A percentile compares a stretch with the other conserved stretches of the same genome.
Conservation (phyloP, 352 stramenopile genomes). For the Phytophthora aleatoria region DNA sequence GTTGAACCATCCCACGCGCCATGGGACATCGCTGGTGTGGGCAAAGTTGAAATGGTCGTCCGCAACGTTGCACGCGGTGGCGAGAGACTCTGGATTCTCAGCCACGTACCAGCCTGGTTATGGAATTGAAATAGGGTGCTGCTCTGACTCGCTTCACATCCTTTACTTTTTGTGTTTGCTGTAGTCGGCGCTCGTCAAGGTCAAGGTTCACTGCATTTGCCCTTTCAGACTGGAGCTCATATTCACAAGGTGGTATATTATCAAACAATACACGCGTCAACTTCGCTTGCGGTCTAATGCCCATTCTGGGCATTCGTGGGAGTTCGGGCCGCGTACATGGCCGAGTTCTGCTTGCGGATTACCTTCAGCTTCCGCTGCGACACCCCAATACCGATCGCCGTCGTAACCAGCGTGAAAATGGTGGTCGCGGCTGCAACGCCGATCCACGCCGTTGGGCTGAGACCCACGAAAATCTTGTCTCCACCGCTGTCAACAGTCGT, state of each 20-base stretch:
- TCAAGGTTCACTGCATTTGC: not conserved
- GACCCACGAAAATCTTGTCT: conserved; percentile 61
- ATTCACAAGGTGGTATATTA: conserved; percentile 10
- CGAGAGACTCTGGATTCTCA: conserved; percentile 23
- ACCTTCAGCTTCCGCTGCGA: conserved; percentile 47
- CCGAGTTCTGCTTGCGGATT: conserved; percentile 58
- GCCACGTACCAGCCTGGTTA: conserved; percentile 18
- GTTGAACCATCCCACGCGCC: conserved; percentile 11
- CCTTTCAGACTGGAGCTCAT: conserved; percentile 2
- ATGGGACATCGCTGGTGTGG: conserved; percentile 4
- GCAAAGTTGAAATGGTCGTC: conserved; percentile 7
- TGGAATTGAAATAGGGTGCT: conserved; percentile 20
- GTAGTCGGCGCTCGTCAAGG: not conserved
- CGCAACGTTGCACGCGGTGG: conserved; percentile 5
- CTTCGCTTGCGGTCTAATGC: conserved; percentile 9
- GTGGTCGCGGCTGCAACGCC: conserved; percentile 51
- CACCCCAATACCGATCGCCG: conserved; percentile 49
- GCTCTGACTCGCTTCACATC: conserved; percentile 14
- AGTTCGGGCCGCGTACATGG: conserved; percentile 39
- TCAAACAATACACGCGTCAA: conserved; percentile 4
- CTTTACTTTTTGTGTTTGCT: conserved; percentile 9
- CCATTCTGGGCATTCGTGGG: conserved; percentile 8
- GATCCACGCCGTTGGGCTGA: conserved; percentile 64
- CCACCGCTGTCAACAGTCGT: conserved; percentile 69
- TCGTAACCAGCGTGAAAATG: conserved; percentile 49